Percentiles rank a stretch among this genome's conserved stretches.
phyloP scores from a whole-genome alignment of 352 stramenopile species.

The Thraustochytrium aureum region DNA sequence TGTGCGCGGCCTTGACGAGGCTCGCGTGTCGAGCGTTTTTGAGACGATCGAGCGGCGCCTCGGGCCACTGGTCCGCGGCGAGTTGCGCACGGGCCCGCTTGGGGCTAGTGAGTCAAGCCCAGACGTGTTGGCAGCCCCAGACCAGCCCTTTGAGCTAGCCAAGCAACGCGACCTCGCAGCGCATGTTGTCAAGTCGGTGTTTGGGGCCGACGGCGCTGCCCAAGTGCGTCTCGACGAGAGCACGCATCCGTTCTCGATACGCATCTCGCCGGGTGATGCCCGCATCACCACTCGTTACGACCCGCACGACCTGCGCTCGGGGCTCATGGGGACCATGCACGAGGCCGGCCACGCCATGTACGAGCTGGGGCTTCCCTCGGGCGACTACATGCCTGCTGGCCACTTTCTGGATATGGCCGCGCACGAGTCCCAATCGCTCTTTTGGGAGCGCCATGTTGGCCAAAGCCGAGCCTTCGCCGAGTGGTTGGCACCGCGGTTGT shows the following conservation, averaged over 20 bases:
- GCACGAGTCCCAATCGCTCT: conserved; percentile 69
- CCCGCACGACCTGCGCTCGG: conserved; percentile 64
- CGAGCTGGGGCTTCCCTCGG: conserved; percentile 58
- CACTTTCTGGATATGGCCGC: conserved; percentile 64
- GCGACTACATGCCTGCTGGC: conserved; percentile 58
- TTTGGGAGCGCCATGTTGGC: conserved; percentile 70
- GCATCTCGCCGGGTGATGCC: conserved; percentile 64
- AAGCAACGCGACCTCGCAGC: conserved; percentile 62
- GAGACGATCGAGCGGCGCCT: conserved; percentile 60
- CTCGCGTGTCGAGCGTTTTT: conserved; percentile 66
- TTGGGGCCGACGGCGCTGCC: conserved; percentile 63
- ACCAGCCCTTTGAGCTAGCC: conserved; percentile 59
- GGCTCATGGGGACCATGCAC: conserved; percentile 66
- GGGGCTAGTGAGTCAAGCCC: background rate
- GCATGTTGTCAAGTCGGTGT: conserved; percentile 63
- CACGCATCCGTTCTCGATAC: conserved; percentile 74
- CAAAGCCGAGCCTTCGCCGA: conserved; percentile 63
- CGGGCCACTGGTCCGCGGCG: conserved; percentile 49
- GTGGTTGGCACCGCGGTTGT: conserved; percentile 60
- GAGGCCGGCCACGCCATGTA: conserved; percentile 67
- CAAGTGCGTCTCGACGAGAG: conserved; percentile 69
- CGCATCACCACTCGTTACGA: conserved; percentile 73
- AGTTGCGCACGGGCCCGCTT: too few relatives aligned
- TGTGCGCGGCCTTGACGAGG: conserved; percentile 67
- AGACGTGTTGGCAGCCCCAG: background rate